Base-by-base conservation (phyloP, 2,329 filamentous ascomycete species). In the Chaetoscypha palmicola region DNA sequence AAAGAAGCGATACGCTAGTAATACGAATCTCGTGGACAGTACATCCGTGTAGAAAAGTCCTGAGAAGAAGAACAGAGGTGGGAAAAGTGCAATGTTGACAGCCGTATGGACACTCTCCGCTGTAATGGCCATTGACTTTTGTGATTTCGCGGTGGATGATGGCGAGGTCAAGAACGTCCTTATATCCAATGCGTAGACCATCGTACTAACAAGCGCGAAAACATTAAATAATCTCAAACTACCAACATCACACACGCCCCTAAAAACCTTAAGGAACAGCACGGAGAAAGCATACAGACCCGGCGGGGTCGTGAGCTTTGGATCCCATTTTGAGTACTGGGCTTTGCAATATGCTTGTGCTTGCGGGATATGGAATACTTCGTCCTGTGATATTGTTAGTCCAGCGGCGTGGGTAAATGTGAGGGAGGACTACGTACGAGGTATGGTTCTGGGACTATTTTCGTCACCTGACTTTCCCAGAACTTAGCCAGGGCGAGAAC, bases 241-340 rank as follows among this genome's bases (percentile, higher is more conserved):
- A 14, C 63, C 64, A 7, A 67, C 58, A 2, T 62, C 64, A 48
- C 71, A 74, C 17, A 49, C 40, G 1, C 60, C 47, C 9, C 58
- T 20, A 21, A 58, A 49, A 1, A 67, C 17, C 38, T 60, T 65
- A 24, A 63, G 61, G 32, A 64, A 64, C 2, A 64, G 26, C n/a
- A 69, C 61, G 0, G 72, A 73, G 4, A 74, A 50, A 12, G 71
- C 52, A 48, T 77, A 76, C 4, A 45, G 30, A 23, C 42, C 92
- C 0, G 92, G 91, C 0, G 92, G 92, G 1, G 92, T 98, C 0
- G 92, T 98, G 60, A 98, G 92, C 63, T 97, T 98, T 47, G 91
- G 83, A 64, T 98, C 90, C 92, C 92, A 98, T 44, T 86, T 73
- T 10, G 64, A 62, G 68, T 83, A 94, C 42, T 75, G 74, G 9